These are phyloP conservation scores for Penium margaritaceum DNA, from an alignment of 139 green algal genomes.

Conservation along the genomic window DNA sequence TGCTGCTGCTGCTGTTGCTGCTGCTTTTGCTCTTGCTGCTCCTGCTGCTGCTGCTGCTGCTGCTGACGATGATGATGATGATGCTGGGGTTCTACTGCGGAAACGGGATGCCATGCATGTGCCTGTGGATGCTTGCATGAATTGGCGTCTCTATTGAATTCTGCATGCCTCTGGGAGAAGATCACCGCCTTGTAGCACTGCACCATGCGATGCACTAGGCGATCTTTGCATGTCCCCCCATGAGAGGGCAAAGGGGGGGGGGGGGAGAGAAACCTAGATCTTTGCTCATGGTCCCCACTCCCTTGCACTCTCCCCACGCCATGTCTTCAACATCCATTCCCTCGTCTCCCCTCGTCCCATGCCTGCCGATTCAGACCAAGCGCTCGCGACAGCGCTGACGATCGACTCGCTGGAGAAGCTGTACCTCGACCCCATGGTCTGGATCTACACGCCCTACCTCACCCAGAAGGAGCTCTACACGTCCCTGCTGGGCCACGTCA, in stretches of 20 bases:
- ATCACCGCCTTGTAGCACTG: too few relatives aligned
- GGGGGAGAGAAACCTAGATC: too few relatives aligned
- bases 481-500: conserved; percentile 18
- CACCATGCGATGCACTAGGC: background rate
- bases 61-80: background rate
- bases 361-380: conserved; percentile 1
- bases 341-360: background rate
- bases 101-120: too few relatives aligned
- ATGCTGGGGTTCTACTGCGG: background rate
- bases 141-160: too few relatives aligned
- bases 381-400: conserved; percentile 3
- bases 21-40: background rate
- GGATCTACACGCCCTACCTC: conserved; percentile 28
- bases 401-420: conserved; percentile 3
- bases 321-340: background rate
- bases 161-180: too few relatives aligned
- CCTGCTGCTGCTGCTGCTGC: background rate
- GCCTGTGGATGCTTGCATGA: too few relatives aligned
- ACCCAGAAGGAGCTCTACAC: conserved; percentile 24
- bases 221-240: background rate
- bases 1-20: background rate
- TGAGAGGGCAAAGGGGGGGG: background rate
- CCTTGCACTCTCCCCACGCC: background rate
- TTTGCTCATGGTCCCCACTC: background rate
- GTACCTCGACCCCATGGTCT: conserved; percentile 23